Evolutionary conservation across 805 yeast genomes (phyloP).

Genomic region (Pichia gijzeniarum): DNA sequence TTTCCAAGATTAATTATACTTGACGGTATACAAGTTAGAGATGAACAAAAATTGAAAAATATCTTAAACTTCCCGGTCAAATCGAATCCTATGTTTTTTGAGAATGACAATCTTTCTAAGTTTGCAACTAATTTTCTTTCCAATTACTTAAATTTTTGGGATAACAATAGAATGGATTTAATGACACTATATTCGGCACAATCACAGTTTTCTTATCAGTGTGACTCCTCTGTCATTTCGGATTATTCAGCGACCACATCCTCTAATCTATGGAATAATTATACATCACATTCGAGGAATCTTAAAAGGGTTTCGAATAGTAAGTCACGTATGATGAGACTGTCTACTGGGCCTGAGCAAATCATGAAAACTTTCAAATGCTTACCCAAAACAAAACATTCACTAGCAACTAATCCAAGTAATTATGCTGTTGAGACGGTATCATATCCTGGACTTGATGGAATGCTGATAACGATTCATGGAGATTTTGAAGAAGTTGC

Average conservation of each 20-base stretch:
- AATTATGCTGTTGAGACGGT: constrained; percentile 73
- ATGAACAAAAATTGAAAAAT: constrained; percentile 50
- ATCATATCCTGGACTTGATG: constrained; percentile 64
- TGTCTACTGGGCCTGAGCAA: constrained; percentile 62
- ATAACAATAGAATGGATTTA: constrained; percentile 63
- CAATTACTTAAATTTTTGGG: constrained; percentile 78
- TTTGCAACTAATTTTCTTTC: constrained; percentile 73
- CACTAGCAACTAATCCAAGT: constrained; percentile 53
- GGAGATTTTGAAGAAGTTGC: constrained; percentile 75
- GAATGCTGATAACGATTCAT: constrained; percentile 73
- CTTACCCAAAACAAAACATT: constrained; percentile 77
- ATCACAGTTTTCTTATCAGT: constrained; percentile 78
- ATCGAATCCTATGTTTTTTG: constrained; percentile 69
- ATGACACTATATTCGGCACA: constrained; percentile 69
- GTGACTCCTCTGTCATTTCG: constrained; percentile 53
- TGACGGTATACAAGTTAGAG: constrained; percentile 74
- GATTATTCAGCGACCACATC: constrained; percentile 20
- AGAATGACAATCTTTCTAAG: constrained; percentile 60
- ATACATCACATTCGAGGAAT: constrained; percentile 71
- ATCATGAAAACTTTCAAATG: constrained; percentile 56
- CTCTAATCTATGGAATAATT: constrained; percentile 50
- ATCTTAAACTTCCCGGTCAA: constrained; percentile 52
- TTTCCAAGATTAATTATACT: constrained; percentile 80
- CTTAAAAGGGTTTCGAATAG: constrained; percentile 53
- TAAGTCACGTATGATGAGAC: constrained; percentile 49